Conservation (phyloP, 129 eudicot genomes). For the Flaveria linearis region DNA sequence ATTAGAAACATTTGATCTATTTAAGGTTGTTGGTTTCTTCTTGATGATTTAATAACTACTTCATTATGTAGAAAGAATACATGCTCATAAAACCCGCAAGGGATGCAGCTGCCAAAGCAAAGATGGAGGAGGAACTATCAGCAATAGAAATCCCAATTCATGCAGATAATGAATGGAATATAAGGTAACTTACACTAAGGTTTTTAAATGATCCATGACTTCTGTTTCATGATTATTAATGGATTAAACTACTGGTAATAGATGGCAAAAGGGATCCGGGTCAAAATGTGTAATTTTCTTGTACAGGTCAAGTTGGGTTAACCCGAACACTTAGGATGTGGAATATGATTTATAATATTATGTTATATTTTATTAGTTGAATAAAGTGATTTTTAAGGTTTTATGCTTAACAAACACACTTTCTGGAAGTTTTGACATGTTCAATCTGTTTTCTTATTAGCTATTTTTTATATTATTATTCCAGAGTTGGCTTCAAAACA, state of each 20-base stretch:
- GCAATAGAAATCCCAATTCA: constrained; percentile 69
- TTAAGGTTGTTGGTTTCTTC: constrained; percentile 15
- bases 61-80: constrained; percentile 66
- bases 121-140: constrained; percentile 69
- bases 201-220: background rate
- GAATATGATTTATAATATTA: background rate
- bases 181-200: constrained; percentile 52
- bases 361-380: background rate
- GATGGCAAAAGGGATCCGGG: background rate
- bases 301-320: background rate
- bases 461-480: too few relatives aligned
- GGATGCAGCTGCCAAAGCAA: constrained; percentile 93
- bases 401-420: background rate
- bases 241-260: background rate
- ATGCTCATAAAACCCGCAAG: constrained; percentile 75
- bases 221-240: background rate
- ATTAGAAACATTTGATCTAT: background rate
- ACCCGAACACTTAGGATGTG: background rate
- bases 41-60: constrained; percentile 9
- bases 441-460: too few relatives aligned
- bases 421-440: too few relatives aligned
- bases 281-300: background rate
- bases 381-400: background rate
- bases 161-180: constrained; percentile 92
- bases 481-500: background rate